Evolutionary conservation across 768 basidiomycete genomes (phyloP).

Genomic region (Leccinum incarnatum): DNA sequence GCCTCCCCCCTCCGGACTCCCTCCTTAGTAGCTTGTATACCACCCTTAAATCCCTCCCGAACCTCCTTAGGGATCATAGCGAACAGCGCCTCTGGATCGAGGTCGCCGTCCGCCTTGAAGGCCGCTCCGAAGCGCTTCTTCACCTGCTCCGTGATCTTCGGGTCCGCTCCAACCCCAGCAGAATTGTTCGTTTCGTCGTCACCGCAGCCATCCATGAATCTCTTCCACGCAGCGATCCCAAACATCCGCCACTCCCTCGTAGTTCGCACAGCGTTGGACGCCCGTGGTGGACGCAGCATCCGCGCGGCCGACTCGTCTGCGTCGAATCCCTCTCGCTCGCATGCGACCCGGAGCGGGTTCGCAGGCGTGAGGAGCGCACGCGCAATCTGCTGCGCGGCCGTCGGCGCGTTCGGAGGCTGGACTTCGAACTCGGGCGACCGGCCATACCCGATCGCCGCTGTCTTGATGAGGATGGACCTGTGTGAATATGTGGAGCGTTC

Average conservation of each 20-base stretch:
- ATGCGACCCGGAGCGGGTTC: constrained; percentile 26
- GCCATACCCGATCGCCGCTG: constrained; percentile 49
- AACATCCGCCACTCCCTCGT: constrained; percentile 20
- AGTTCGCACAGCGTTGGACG: constrained; percentile 10
- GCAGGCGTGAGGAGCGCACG: constrained; percentile 35
- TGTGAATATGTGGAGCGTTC: constrained; percentile 16
- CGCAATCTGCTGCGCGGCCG: constrained; percentile 41
- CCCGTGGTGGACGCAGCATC: constrained; percentile 11
- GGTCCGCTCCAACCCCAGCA: constrained; percentile 15
- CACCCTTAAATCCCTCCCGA: constrained; percentile 1
- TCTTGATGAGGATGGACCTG: constrained; percentile 49
- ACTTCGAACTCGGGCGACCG: constrained; percentile 45
- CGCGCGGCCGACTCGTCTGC: constrained; percentile 13
- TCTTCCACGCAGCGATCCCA: constrained; percentile 8
- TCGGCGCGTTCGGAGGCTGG: constrained; percentile 42
- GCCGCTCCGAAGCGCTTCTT: constrained; percentile 11
- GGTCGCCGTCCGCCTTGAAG: constrained; percentile 1
- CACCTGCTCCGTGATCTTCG: constrained; percentile 10
- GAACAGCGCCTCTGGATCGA: constrained; percentile 6
- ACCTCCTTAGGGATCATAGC: constrained; percentile 12
- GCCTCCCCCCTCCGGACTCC: background rate
- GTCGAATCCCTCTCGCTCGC: constrained; percentile 27
- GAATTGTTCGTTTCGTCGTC: constrained; percentile 18
- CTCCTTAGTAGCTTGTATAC: constrained; percentile 6
- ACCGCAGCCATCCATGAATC: constrained; percentile 3